Conservation (phyloP, 371 early-diverging fungal genomes). For the Chytridium lagenaria region DNA sequence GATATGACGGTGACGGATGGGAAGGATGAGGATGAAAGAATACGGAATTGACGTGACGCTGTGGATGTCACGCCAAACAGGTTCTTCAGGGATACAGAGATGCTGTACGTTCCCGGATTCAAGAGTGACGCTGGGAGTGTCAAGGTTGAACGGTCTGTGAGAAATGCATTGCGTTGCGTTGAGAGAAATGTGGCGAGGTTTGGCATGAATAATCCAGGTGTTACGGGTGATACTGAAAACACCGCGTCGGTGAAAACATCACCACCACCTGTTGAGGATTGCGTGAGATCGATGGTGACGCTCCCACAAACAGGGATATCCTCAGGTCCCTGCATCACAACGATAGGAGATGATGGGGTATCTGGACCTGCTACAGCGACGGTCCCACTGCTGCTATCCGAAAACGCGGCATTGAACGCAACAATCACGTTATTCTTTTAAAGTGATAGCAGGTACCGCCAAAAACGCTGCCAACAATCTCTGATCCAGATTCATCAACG, state of each 20-base stretch:
- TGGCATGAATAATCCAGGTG: not conserved
- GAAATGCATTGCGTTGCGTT: not conserved
- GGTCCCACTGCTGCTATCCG: not conserved
- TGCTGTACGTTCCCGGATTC: not conserved
- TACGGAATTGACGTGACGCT: not conserved
- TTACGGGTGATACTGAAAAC: not conserved
- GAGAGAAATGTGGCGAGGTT: not conserved
- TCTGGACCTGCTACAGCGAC: not conserved
- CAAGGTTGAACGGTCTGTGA: not conserved
- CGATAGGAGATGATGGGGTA: not conserved
- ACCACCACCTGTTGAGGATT: not conserved
- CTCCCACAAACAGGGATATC: not conserved
- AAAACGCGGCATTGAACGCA: not conserved
- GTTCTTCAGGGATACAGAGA: not conserved
- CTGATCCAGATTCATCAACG: not conserved
- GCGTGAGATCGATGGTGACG: conserved; percentile 11
- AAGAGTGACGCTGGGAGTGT: not conserved
- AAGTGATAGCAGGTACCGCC: not conserved
- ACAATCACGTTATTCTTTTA: not conserved
- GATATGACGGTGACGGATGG: not conserved
- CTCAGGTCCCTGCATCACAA: conserved; percentile 1
- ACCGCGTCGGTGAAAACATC: not conserved
- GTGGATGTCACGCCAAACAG: not conserved
- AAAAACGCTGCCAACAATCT: not conserved
- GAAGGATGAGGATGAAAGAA: not conserved